phyloP scores from a whole-genome alignment of 164 flowering plant species.

The Macadamia integrifolia region DNA sequence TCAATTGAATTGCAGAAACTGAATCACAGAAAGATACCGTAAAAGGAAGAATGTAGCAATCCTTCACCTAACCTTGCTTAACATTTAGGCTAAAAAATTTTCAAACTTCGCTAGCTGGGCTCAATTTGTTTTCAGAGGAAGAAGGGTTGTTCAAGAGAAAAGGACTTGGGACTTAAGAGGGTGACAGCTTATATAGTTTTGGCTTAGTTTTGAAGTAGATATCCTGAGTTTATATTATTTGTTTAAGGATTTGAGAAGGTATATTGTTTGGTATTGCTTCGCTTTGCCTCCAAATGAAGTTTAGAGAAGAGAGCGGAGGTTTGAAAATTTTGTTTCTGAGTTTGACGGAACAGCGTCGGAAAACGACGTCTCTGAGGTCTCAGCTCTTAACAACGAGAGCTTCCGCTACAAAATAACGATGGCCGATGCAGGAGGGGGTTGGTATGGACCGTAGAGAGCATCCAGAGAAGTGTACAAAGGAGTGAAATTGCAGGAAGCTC shows the following conservation, averaged over 20 bases:
- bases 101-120: background rate
- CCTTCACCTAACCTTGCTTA: conserved; percentile 87
- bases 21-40: conserved; percentile 13
- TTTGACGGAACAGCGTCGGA: conserved; percentile 33
- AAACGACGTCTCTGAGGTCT: conserved; percentile 21
- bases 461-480: conserved; percentile 2
- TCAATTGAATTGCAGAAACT: conserved; percentile 8
- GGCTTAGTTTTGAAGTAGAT: conserved; percentile 27
- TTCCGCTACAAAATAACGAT: background rate
- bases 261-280: conserved; percentile 40
- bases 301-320: conserved; percentile 5
- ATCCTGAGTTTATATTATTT: background rate
- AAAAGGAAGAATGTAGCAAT: conserved; percentile 51
- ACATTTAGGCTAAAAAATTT: conserved; percentile 31
- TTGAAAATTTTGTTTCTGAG: background rate
- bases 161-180: conserved; percentile 35
- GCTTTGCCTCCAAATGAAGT: conserved; percentile 61
- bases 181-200: conserved; percentile 10
- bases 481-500: conserved; percentile 16
- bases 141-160: conserved; percentile 45
- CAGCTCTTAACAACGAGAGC: conserved; percentile 4
- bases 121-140: background rate
- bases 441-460: conserved; percentile 1
- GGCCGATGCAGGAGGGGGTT: background rate
- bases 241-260: conserved; percentile 1